phyloP scores from a whole-genome alignment of 768 basidiomycete species.

The Tubosaeta sp. region DNA sequence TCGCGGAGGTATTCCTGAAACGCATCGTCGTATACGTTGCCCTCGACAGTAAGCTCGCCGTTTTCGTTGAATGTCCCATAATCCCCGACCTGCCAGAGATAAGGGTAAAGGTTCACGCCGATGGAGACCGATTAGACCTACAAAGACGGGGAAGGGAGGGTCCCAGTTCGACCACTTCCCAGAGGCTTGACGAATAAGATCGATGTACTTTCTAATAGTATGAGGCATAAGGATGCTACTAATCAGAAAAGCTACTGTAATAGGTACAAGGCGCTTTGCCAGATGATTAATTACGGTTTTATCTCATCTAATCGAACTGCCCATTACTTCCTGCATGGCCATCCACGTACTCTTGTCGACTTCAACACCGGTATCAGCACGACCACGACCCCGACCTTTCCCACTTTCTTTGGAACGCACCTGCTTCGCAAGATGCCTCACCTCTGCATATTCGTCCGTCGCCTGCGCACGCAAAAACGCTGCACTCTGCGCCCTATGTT shows the following conservation, averaged over 20 bases:
- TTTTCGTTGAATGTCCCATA: conserved; percentile 25
- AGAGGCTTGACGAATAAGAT: conserved; percentile 23
- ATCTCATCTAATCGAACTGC: not conserved
- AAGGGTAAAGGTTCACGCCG: not conserved
- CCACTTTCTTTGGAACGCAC: conserved; percentile 9
- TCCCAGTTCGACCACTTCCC: conserved; percentile 32
- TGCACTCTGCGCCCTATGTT: conserved; percentile 58
- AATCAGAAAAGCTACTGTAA: no score
- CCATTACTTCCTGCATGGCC: conserved; percentile 24
- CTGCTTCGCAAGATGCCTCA: conserved; percentile 61
- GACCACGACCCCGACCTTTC: not conserved
- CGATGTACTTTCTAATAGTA: conserved; percentile 26
- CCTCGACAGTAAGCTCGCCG: conserved; percentile 7
- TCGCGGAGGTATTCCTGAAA: conserved; percentile 6
- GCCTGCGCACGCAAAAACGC: conserved; percentile 77
- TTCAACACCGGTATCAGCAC: conserved; percentile 4
- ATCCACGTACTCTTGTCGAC: conserved; percentile 14
- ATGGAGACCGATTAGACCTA: not conserved
- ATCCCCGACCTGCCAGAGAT: conserved; percentile 23
- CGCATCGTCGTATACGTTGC: conserved; percentile 24
- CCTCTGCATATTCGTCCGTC: conserved; percentile 63
- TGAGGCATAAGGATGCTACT: not conserved
- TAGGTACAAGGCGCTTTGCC: no score
- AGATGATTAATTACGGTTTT: no score
- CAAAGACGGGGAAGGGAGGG: conserved; percentile 23